Evolutionary conservation across 2,329 filamentous ascomycete species (phyloP).

Genomic region (Calonectria naviculata): DNA sequence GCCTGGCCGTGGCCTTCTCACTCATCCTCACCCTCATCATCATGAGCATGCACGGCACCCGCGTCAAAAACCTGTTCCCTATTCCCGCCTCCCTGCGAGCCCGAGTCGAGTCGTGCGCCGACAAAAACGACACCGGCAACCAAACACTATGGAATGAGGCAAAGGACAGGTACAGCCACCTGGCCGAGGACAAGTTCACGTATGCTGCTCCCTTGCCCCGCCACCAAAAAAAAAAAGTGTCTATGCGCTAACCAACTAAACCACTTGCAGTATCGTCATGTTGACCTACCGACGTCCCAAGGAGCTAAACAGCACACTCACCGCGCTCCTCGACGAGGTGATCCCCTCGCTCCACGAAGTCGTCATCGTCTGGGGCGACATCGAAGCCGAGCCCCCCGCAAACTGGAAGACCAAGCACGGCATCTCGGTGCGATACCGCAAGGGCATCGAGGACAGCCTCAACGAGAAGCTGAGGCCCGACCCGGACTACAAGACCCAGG

Average conservation of each 20-base stretch:
- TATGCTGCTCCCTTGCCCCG: slow-evolving; percentile 21
- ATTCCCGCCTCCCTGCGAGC: not conserved
- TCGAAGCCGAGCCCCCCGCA: slow-evolving; percentile 38
- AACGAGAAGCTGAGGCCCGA: slow-evolving; percentile 51
- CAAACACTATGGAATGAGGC: slow-evolving; percentile 16
- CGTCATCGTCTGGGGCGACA: slow-evolving; percentile 50
- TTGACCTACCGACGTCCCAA: slow-evolving; percentile 47
- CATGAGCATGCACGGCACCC: not conserved
- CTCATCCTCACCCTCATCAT: not conserved
- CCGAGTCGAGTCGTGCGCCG: not conserved
- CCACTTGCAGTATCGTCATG: slow-evolving; percentile 43
- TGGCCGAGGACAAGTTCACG: slow-evolving; percentile 45
- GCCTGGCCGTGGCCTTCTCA: not conserved
- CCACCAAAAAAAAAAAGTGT: not conserved
- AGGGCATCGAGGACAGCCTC: slow-evolving; percentile 44
- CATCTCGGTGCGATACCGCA: slow-evolving; percentile 46
- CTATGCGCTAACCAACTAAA: not conserved
- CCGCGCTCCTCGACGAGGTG: slow-evolving; percentile 33
- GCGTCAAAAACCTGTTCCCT: not conserved
- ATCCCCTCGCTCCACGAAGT: slow-evolving; percentile 50
- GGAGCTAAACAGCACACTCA: slow-evolving; percentile 44
- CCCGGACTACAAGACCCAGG: slow-evolving; percentile 46
- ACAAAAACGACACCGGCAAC: not conserved
- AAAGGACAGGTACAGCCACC: slow-evolving; percentile 31
- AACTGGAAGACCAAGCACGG: slow-evolving; percentile 39